These are phyloP conservation scores for Olyra latifolia DNA, from an alignment of 176 grass and related monocot genomes.

Conservation along the genomic window DNA sequence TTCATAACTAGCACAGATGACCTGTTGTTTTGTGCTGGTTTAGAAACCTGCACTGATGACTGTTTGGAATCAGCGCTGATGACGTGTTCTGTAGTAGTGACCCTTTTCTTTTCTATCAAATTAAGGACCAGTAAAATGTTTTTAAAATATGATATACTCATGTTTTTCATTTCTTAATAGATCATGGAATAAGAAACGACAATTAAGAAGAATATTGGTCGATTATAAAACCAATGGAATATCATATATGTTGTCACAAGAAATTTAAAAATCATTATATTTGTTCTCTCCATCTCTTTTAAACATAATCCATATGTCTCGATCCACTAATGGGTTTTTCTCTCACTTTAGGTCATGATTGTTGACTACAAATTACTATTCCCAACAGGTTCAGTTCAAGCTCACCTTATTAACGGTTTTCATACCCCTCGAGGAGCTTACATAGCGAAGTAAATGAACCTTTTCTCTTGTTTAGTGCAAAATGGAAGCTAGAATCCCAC, in stretches of 20 bases:
- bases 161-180: too few species aligned
- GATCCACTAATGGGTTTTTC: not conserved
- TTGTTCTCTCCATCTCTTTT: not conserved
- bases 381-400: constrained; percentile 60
- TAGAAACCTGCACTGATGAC: too few species aligned
- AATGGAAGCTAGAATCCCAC: not conserved
- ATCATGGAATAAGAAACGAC: too few species aligned
- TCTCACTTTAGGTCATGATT: constrained; percentile 53
- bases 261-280: not conserved
- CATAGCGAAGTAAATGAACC: constrained; percentile 48
- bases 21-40: too few species aligned
- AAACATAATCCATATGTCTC: not conserved
- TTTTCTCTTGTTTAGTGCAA: not conserved
- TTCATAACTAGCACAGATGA: too few species aligned
- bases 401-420: constrained; percentile 68
- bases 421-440: constrained; percentile 66
- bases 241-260: not conserved
- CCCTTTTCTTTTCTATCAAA: too few species aligned
- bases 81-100: too few species aligned
- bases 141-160: too few species aligned
- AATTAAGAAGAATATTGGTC: too few species aligned
- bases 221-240: not conserved
- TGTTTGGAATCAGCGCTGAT: too few species aligned
- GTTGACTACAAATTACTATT: constrained; percentile 65
- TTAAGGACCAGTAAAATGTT: too few species aligned